Base-by-base conservation (phyloP, 2,329 filamentous ascomycete species). In the Neofusicoccum parvum region DNA sequence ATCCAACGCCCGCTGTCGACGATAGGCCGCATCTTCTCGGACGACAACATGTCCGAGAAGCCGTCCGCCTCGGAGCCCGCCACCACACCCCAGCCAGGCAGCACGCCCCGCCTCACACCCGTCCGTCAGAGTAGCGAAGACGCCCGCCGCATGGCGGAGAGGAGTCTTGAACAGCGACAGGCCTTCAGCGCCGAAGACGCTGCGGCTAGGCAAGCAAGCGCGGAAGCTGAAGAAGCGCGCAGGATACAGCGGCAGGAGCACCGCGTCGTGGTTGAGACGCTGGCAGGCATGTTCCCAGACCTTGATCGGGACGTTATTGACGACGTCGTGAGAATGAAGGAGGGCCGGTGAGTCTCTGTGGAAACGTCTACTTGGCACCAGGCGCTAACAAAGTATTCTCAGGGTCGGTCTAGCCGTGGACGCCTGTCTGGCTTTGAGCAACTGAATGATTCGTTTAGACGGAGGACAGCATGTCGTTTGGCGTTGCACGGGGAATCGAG, bases 261-360 rank as follows among this genome's bases (percentile, higher is more conserved):
- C 78, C 84, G 87, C 63, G 94, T 93, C 71, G 89, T 99, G 7
- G 94, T 98, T 2, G 95, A 98, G 79, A 98, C 95, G 41, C 81
- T 99, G 65, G 89, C 92, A 54, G 91, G 92, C 71, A 99, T 99
- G 95, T 99, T 99, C 76, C 95, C 95, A 0, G 93, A 96, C 74
- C 82, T 99, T 59, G 95, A 99, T 77, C 88, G 88, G 72, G 96
- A 99, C 56, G 86, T 99, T 43, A 98, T 99, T 74, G 94, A 94
- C 72, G 95, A 99, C 80, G 95, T 99, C 46, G 95, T 99, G 32
- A 89, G 94, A 76, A 88, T 96, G 81, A 97, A 99, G 80, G 90
- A 97, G 79, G 96, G 95, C 75, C 88, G 92, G 92, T 94, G 78
- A 81, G 91, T 86, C 9, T 53, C 32, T 9, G 11, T 32, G 20